These are phyloP conservation scores for Juncus effusus DNA, from an alignment of 176 grass and related monocot species.

Conservation along the genomic window DNA sequence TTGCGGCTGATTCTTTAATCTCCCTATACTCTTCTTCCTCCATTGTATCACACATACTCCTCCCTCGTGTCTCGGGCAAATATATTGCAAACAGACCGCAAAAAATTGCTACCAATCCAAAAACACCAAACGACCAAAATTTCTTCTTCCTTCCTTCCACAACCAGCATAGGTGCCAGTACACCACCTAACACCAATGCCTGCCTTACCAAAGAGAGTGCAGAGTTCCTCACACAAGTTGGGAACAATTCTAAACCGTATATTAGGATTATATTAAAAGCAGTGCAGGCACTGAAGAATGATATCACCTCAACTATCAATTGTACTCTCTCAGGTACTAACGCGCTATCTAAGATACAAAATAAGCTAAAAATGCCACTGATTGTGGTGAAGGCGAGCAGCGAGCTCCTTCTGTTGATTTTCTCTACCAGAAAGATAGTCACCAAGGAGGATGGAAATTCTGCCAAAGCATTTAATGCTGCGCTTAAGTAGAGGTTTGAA, in stretches of 20 bases:
- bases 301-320: constrained; percentile 52
- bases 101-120: constrained; percentile 49
- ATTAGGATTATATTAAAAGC: constrained; percentile 65
- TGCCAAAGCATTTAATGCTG: constrained; percentile 66
- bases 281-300: constrained; percentile 79
- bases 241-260: constrained; percentile 84
- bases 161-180: constrained; percentile 61
- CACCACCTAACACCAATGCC: constrained; percentile 65
- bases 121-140: constrained; percentile 72
- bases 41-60: constrained; percentile 75
- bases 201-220: constrained; percentile 61
- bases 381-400: constrained; percentile 36
- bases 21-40: constrained; percentile 75
- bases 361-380: constrained; percentile 47
- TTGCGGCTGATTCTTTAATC: too few relatives aligned
- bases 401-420: constrained; percentile 50
- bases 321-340: constrained; percentile 23
- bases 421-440: constrained; percentile 42
- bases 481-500: constrained; percentile 72
- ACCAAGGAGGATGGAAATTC: constrained; percentile 61
- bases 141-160: constrained; percentile 48
- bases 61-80: constrained; percentile 76
- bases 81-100: constrained; percentile 42
- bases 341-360: constrained; percentile 39
- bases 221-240: constrained; percentile 78